phyloP scores from a whole-genome alignment of 2,329 filamentous ascomycete genomes.

The Paracoccidioides lutzii region DNA sequence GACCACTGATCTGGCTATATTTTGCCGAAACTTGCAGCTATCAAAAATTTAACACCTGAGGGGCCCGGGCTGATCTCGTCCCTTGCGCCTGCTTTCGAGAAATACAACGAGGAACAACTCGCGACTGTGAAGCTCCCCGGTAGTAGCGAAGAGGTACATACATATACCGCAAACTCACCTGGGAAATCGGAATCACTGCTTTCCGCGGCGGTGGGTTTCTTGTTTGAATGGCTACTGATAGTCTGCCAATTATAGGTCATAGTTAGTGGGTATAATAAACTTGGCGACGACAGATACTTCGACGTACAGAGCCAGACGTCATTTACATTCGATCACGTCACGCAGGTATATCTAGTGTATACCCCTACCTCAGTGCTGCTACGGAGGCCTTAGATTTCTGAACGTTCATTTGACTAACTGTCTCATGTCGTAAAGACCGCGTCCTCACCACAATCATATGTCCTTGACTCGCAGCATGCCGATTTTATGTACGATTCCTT shows the following conservation, averaged over 20 bases:
- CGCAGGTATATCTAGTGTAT: slow-evolving; percentile 43
- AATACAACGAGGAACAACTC: slow-evolving; percentile 95
- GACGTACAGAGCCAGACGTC: slow-evolving; percentile 79
- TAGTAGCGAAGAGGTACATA: slow-evolving; percentile 58
- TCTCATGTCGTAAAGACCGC: slow-evolving; percentile 48
- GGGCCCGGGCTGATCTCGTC: slow-evolving; percentile 55
- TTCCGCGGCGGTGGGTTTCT: not conserved
- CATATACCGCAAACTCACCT: not conserved
- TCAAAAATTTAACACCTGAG: slow-evolving; percentile 69
- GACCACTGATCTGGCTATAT: not conserved
- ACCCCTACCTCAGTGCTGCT: not conserved
- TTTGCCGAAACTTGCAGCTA: slow-evolving; percentile 47
- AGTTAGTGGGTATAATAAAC: slow-evolving; percentile 72
- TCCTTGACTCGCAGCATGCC: slow-evolving; percentile 59
- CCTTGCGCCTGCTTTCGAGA: slow-evolving; percentile 72
- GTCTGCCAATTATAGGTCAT: slow-evolving; percentile 31
- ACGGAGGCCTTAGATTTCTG: not conserved
- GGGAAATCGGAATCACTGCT: not conserved
- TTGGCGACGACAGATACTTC: slow-evolving; percentile 74
- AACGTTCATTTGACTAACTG: slow-evolving; percentile 6
- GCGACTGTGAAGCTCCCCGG: slow-evolving; percentile 79
- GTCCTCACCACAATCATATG: slow-evolving; percentile 65
- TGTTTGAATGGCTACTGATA: not conserved
- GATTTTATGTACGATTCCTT: slow-evolving; percentile 58
- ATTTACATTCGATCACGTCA: slow-evolving; percentile 75